Conservation (phyloP, 2,329 filamentous ascomycete genomes). For the Dothideomycetes sp. region DNA sequence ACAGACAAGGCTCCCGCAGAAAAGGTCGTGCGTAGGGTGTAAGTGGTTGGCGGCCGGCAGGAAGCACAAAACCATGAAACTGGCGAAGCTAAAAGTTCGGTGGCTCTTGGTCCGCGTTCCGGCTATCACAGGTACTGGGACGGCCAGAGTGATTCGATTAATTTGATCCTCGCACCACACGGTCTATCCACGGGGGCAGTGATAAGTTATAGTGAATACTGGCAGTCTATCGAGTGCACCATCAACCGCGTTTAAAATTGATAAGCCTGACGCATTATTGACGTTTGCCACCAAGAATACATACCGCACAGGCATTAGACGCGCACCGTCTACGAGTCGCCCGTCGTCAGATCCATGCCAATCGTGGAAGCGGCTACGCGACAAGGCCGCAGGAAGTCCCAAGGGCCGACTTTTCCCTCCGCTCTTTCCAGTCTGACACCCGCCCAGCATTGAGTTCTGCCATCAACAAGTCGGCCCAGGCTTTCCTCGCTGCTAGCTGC, state of each 20-base stretch:
- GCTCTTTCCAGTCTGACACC: conserved; percentile 3
- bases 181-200: no score
- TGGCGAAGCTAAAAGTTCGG: not conserved
- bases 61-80: not conserved
- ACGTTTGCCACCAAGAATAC: not conserved
- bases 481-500: conserved; percentile 1
- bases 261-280: not conserved
- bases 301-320: not conserved
- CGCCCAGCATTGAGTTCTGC: not conserved
- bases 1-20: no score
- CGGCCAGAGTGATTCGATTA: not conserved
- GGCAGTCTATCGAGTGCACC: not conserved
- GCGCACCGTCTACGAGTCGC: not conserved
- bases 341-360: conserved; percentile 1
- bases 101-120: not conserved
- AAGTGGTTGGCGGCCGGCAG: not conserved
- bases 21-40: no score
- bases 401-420: conserved; percentile 3
- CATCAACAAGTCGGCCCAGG: conserved; percentile 2
- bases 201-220: no score
- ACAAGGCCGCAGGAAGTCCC: not conserved
- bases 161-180: no score
- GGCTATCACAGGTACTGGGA: not conserved
- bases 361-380: conserved; percentile 4
- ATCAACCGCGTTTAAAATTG: not conserved